These are phyloP conservation scores for Candida ovalis DNA, from an alignment of 805 yeast species.

Conservation along the genomic window DNA sequence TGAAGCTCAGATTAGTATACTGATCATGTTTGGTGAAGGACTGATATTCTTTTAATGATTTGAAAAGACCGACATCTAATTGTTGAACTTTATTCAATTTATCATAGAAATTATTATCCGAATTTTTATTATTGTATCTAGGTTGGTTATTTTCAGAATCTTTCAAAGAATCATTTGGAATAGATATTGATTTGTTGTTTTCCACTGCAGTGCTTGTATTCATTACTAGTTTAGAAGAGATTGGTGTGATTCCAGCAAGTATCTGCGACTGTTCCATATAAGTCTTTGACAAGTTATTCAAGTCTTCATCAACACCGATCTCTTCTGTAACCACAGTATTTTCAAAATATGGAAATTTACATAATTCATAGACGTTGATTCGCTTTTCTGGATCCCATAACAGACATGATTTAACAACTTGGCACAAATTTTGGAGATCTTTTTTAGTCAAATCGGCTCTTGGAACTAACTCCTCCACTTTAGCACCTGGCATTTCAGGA, in stretches of 20 bases:
- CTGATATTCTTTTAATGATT: background rate
- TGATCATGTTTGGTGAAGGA: background rate
- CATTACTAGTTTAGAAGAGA: background rate
- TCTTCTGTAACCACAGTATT: constrained; percentile 32
- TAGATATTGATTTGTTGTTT: background rate
- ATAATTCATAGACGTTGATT: constrained; percentile 45
- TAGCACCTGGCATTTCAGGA: constrained; percentile 52
- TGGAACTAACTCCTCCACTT: constrained; percentile 42
- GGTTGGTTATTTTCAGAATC: background rate
- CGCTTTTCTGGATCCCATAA: constrained; percentile 79
- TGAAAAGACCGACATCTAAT: background rate
- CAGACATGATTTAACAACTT: constrained; percentile 47
- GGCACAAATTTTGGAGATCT: constrained; percentile 38
- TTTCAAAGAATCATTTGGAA: background rate
- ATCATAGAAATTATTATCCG: background rate
- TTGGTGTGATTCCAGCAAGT: constrained; percentile 4
- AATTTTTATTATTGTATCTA: background rate
- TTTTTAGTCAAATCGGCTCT: constrained; percentile 36
- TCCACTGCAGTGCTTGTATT: background rate
- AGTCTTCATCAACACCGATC: background rate
- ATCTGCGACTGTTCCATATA: constrained; percentile 4
- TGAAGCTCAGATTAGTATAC: background rate
- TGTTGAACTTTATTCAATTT: background rate
- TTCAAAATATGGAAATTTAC: constrained; percentile 52
- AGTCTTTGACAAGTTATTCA: constrained; percentile 4